phyloP scores from a whole-genome alignment of 441 rosid species.

The Bocquillonia castaneifolia region DNA sequence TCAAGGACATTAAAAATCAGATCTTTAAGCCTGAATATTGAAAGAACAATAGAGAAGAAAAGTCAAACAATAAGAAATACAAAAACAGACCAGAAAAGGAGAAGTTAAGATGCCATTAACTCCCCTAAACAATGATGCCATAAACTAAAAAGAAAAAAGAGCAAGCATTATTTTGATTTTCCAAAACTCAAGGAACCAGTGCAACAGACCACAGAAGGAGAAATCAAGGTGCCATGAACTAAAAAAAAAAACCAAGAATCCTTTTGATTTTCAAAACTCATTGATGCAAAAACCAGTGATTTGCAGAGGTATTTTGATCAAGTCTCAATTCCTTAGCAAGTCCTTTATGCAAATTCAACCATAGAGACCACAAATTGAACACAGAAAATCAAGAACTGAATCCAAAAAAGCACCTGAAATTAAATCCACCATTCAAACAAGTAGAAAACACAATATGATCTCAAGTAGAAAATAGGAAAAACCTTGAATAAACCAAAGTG shows the following conservation, averaged over 20 bases:
- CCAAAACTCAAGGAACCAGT: constrained; percentile 3
- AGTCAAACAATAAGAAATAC: constrained; percentile 12
- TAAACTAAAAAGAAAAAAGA: no score
- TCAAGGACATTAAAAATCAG: constrained; percentile 11
- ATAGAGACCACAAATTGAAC: constrained; percentile 4
- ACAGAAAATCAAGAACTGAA: constrained; percentile 5
- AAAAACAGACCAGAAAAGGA: background rate
- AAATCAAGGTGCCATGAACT: no score
- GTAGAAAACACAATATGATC: constrained; percentile 4
- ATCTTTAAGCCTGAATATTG: constrained; percentile 26
- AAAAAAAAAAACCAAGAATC: background rate
- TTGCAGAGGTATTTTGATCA: no score
- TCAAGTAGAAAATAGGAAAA: background rate
- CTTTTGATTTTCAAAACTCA: background rate
- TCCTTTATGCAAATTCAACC: no score
- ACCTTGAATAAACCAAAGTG: background rate
- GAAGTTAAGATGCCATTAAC: constrained; percentile 6
- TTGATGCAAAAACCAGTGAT: no score
- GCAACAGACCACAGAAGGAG: no score
- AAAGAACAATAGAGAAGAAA: background rate
- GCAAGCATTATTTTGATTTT: constrained; percentile 5
- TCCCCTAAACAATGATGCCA: no score
- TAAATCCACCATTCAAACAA: constrained; percentile 2
- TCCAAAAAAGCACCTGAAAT: background rate
- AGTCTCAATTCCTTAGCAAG: no score